A percentile compares a stretch with the other conserved stretches of the same genome.
These are phyloP conservation scores for Suillus bovinus DNA, from an alignment of 768 basidiomycete species.

Conservation along the genomic window DNA sequence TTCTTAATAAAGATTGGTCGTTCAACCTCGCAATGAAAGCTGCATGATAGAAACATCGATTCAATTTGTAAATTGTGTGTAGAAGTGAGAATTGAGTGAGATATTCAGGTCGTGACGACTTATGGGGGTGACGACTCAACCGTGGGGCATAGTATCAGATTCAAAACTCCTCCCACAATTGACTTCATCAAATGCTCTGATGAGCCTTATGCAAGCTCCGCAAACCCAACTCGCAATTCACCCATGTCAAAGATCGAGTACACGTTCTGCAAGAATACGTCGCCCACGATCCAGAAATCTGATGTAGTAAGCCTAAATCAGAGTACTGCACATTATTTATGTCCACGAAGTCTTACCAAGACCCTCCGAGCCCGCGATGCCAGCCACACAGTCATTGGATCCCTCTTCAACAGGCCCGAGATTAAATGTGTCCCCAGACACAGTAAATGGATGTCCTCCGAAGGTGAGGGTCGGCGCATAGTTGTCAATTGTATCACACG, in stretches of 20 bases:
- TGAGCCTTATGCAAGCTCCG: conserved; percentile 27
- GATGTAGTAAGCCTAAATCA: background rate
- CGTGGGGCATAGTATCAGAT: too few relatives aligned
- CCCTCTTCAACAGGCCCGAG: conserved; percentile 37
- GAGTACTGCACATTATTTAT: background rate
- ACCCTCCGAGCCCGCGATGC: conserved; percentile 29
- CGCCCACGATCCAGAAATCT: conserved; percentile 37
- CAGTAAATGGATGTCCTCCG: conserved; percentile 37
- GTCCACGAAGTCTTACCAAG: conserved; percentile 9
- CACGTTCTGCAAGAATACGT: conserved; percentile 35
- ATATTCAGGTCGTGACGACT: too few relatives aligned
- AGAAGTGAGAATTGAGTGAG: too few relatives aligned
- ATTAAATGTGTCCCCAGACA: conserved; percentile 41
- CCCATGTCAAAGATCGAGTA: conserved; percentile 33
- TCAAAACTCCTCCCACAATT: background rate
- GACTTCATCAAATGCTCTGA: conserved; percentile 1
- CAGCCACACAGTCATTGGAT: conserved; percentile 38
- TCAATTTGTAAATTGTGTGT: too few relatives aligned
- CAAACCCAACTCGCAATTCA: conserved; percentile 42
- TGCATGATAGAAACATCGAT: too few relatives aligned
- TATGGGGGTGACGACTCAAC: too few relatives aligned
- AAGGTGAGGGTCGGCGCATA: conserved; percentile 38
- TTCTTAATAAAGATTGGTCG: too few relatives aligned
- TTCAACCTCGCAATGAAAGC: too few relatives aligned
- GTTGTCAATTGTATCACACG: conserved; percentile 29